Conservation (phyloP, 2,329 filamentous ascomycete species). For the Fusarium nurragi region DNA sequence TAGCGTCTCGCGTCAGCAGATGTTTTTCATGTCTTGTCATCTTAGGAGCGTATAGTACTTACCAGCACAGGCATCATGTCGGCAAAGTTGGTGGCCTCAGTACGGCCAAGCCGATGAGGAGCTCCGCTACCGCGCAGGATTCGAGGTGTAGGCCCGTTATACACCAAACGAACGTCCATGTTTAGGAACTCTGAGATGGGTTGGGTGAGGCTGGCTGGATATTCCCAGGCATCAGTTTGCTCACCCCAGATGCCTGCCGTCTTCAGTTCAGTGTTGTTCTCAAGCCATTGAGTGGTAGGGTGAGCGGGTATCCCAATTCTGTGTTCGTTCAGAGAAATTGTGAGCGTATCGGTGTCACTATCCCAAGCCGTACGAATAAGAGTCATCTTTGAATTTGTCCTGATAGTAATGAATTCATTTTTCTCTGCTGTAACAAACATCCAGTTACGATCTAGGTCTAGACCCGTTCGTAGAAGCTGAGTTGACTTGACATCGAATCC, state of each 20-base stretch:
- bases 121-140: constrained; percentile 65
- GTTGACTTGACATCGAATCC: constrained; percentile 64
- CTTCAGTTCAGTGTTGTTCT: constrained; percentile 58
- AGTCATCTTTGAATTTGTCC: constrained; percentile 69
- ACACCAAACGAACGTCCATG: constrained; percentile 65
- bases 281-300: constrained; percentile 63
- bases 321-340: constrained; percentile 56
- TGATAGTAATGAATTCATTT: constrained; percentile 69
- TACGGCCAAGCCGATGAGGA: constrained; percentile 61
- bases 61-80: constrained; percentile 51
- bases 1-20: constrained; percentile 69
- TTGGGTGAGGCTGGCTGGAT: constrained; percentile 59
- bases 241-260: constrained; percentile 67
- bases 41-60: not conserved
- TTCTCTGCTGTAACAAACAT: constrained; percentile 68
- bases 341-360: constrained; percentile 52
- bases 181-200: constrained; percentile 65
- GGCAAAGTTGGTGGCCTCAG: constrained; percentile 65
- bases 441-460: constrained; percentile 71
- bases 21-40: constrained; percentile 51
- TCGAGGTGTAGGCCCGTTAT: constrained; percentile 68
- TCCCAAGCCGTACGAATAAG: constrained; percentile 58
- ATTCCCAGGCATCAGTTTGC: constrained; percentile 66
- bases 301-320: constrained; percentile 64
- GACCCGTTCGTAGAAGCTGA: constrained; percentile 62